These are phyloP conservation scores for Spongiforma sp. DNA, from an alignment of 1,284 basidiomycete genomes.

Conservation along the genomic window DNA sequence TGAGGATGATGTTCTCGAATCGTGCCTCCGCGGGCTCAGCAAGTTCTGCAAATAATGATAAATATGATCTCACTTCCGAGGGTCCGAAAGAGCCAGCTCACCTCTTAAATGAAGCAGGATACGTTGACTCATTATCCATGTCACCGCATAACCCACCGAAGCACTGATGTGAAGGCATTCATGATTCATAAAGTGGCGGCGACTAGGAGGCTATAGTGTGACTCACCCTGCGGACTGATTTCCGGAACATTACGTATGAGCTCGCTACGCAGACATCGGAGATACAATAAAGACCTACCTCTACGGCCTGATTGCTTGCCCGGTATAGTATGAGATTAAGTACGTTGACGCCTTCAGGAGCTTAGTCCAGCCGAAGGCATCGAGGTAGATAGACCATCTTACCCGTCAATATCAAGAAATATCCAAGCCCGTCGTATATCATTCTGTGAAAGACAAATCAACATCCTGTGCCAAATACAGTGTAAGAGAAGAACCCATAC, in stretches of 20 bases:
- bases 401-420: conserved; percentile 40
- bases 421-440: conserved; percentile 41
- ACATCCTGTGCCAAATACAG: neutral
- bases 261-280: conserved; percentile 9
- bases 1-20: conserved; percentile 38
- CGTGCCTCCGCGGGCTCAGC: conserved; percentile 30
- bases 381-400: neutral
- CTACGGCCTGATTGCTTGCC: conserved; percentile 23
- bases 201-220: conserved; percentile 3
- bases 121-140: conserved; percentile 47
- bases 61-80: neutral
- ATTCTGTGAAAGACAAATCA: conserved; percentile 26
- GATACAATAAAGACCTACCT: conserved; percentile 23
- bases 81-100: conserved; percentile 4
- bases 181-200: conserved; percentile 2
- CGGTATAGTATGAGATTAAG: conserved; percentile 38
- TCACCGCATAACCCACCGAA: conserved; percentile 41
- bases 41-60: conserved; percentile 24
- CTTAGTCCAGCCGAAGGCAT: conserved; percentile 14
- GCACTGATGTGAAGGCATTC: conserved; percentile 25
- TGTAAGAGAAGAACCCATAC: conserved; percentile 21
- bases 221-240: conserved; percentile 38
- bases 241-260: conserved; percentile 10
- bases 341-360: conserved; percentile 24
- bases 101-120: conserved; percentile 42